Evolutionary conservation across 2,329 filamentous ascomycete species (phyloP), one percentile per base, ranked within the genome.

Genomic region (Emergomyces africanus): DNA sequence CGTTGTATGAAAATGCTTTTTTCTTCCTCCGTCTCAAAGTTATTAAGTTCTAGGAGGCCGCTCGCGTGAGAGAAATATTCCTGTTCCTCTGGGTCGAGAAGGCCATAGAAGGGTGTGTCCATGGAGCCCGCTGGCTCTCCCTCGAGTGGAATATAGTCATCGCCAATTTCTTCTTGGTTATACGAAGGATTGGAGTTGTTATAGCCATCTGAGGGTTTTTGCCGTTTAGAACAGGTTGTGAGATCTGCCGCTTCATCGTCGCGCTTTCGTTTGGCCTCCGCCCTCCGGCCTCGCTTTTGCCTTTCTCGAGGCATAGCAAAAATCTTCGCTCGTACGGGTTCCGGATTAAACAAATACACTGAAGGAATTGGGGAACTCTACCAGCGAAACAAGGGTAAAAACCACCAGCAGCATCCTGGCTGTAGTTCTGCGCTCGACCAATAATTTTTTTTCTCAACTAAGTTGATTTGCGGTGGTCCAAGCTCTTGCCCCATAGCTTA

Each of bases 41-140:
- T 84, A 75, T 97, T 94, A 65, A 89, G 75, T 72, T 96, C 91
- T 61, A 99, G 84, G 75, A 95, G 80, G 71, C 95, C 88, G 76
- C 95, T 91, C 58, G 91, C 90, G 54, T 85, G 84, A 65, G 89
- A 87, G 74, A 97, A 99, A 73, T 96, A 96, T 72, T 96, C 91
- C 70, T 96, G 90, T 77, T 99, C 94, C 65, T 95, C 84, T 58
- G 95, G 87, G 67, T 90, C 88, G 30, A 99, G 85, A 79, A 96
- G 86, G 64, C 94, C 94, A 67, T 95, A 97, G 77, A 96, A 99
- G 59, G 89, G 85, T 65, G 79, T 83, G 61, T 89, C 88, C 42
- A 69, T 68, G 20, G 54, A 57, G 8, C 62, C 60, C 5, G 60
- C 56, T 25, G 53, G 60, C 14, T 59, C 61, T 20, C 59, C 48